Conservation (phyloP, 805 yeast species). For the Zygosaccharomyces lentus region DNA sequence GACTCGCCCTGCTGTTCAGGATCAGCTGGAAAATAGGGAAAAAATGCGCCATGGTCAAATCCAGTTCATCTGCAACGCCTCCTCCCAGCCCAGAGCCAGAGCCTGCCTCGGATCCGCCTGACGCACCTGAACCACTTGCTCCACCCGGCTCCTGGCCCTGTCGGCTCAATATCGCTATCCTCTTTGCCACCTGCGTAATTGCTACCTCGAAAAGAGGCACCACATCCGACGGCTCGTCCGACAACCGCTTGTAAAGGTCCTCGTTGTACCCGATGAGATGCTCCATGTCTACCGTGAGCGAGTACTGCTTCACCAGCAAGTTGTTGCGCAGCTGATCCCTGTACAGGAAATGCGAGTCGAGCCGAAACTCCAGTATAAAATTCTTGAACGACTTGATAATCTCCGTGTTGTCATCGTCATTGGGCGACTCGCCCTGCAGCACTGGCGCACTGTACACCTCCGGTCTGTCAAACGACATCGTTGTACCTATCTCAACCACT, state of each 20-base stretch:
- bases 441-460: constrained; percentile 75
- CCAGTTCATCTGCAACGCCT: constrained; percentile 37
- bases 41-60: constrained; percentile 28
- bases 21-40: constrained; percentile 85
- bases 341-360: constrained; percentile 77
- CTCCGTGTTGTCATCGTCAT: constrained; percentile 60
- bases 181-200: constrained; percentile 78
- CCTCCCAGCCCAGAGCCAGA: constrained; percentile 14
- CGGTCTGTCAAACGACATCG: constrained; percentile 71
- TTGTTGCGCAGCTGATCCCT: constrained; percentile 89
- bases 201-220: constrained; percentile 82
- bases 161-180: constrained; percentile 45
- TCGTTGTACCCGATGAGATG: constrained; percentile 87
- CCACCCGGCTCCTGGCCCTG: constrained; percentile 5
- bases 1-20: constrained; percentile 65
- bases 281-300: constrained; percentile 69
- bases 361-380: constrained; percentile 81
- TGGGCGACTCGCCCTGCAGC: constrained; percentile 73
- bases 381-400: constrained; percentile 71
- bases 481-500: no score
- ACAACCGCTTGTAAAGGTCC: constrained; percentile 75
- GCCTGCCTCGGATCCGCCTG: constrained; percentile 9
- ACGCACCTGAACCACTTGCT: no score
- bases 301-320: constrained; percentile 68
- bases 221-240: constrained; percentile 84